These are phyloP conservation scores for Carallia pectinifolia DNA, from an alignment of 345 rosid genomes.

Conservation along the genomic window DNA sequence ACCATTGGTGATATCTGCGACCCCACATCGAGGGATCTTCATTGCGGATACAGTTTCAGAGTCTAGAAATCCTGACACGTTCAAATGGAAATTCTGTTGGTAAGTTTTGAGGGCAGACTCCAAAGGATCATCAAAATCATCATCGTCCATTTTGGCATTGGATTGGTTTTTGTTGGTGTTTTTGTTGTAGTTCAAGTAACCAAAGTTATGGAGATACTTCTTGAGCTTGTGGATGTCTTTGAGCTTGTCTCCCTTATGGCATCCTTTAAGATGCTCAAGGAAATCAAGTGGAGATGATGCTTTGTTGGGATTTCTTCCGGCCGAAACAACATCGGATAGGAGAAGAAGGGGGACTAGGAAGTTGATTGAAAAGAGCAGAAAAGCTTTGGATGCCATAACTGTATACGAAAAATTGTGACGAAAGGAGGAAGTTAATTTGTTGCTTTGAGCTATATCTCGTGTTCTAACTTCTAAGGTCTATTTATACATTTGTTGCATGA, in stretches of 20 bases:
- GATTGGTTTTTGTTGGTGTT: not conserved
- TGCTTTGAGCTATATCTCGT: not conserved
- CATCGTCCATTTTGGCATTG: slow-evolving; percentile 3
- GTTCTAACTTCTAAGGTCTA: not conserved
- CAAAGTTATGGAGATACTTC: slow-evolving; percentile 28
- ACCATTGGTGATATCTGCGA: slow-evolving; percentile 34
- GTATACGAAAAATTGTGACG: not conserved
- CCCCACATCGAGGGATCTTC: slow-evolving; percentile 39
- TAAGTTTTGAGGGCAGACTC: slow-evolving; percentile 37
- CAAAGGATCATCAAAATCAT: slow-evolving; percentile 29
- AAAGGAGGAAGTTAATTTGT: not conserved
- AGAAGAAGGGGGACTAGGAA: not conserved
- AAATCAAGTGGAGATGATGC: slow-evolving; percentile 26
- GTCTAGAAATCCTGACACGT: slow-evolving; percentile 27
- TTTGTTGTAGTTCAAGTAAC: slow-evolving; percentile 26
- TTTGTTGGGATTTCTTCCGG: not conserved
- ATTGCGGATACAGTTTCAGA: slow-evolving; percentile 18
- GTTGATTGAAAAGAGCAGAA: not conserved
- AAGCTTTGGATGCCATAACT: slow-evolving; percentile 2
- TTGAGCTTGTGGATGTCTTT: slow-evolving; percentile 32
- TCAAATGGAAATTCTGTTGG: slow-evolving; percentile 31
- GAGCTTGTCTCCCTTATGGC: slow-evolving; percentile 32
- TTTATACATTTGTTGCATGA: not conserved
- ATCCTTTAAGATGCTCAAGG: slow-evolving; percentile 31
- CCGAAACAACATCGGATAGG: not conserved